Percentiles rank a stretch among this genome's conserved stretches.
phyloP scores from a whole-genome alignment of 306 rosid species.

The Prunus armeniaca region DNA sequence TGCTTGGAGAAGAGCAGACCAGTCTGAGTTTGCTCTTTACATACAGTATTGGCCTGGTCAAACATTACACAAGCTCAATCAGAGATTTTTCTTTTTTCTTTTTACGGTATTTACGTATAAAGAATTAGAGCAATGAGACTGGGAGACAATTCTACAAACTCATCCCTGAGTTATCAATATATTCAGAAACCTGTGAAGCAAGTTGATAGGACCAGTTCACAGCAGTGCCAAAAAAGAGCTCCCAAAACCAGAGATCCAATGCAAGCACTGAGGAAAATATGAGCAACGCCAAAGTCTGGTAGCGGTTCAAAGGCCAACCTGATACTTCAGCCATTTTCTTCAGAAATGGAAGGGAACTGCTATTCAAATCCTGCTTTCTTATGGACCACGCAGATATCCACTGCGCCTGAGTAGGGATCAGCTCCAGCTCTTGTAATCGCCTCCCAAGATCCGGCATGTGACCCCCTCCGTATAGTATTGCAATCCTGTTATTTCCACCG shows the following conservation, averaged over 20 bases:
- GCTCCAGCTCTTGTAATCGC: conserved; percentile 77
- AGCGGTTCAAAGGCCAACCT: conserved; percentile 97
- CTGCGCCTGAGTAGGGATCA: conserved; percentile 58
- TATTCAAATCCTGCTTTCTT: conserved; percentile 44
- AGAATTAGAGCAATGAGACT: neutral
- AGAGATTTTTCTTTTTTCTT: neutral
- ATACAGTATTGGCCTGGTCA: neutral
- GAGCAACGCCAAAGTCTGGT: conserved; percentile 90
- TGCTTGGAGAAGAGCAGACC: neutral
- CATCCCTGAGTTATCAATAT: conserved; percentile 45
- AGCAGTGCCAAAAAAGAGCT: conserved; percentile 75
- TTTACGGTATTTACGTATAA: conserved; percentile 4
- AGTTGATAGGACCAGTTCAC: conserved; percentile 57
- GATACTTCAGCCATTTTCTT: conserved; percentile 70
- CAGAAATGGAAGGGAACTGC: conserved; percentile 75
- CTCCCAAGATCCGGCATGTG: conserved; percentile 97
- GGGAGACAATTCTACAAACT: conserved; percentile 16
- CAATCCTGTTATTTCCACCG: conserved; percentile 77
- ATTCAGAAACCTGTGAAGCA: conserved; percentile 41
- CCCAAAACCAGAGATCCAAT: conserved; percentile 95
- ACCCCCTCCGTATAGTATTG: conserved; percentile 94
- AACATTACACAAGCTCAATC: neutral
- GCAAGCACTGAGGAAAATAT: conserved; percentile 86
- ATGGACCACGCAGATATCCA: conserved; percentile 96
- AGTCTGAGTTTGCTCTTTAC: neutral